A percentile compares a stretch with the other conserved stretches of the same genome.
Conservation (phyloP, 768 basidiomycete genomes). For the Leccinum broughii region DNA sequence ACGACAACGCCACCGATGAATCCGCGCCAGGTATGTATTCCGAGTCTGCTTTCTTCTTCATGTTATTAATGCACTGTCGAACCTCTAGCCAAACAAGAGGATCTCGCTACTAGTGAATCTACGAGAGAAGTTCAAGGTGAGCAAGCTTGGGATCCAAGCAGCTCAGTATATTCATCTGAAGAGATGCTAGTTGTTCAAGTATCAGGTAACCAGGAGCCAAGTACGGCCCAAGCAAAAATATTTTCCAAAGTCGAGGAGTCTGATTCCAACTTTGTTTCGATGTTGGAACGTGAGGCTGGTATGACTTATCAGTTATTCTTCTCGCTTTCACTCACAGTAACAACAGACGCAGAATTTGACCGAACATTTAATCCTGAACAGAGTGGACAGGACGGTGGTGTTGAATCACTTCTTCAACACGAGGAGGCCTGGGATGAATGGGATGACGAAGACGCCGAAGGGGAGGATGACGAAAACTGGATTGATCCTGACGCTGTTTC, state of each 20-base stretch:
- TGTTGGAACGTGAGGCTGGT: conserved; percentile 35
- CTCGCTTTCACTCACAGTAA: conserved; percentile 8
- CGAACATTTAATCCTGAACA: conserved; percentile 20
- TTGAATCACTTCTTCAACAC: conserved; percentile 17
- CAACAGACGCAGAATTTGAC: conserved; percentile 29
- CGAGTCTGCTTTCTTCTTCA: not conserved
- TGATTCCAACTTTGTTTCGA: conserved; percentile 28
- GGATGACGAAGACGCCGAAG: conserved; percentile 43
- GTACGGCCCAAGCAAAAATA: conserved; percentile 2
- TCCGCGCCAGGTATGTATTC: conserved; percentile 11
- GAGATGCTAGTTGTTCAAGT: conserved; percentile 3
- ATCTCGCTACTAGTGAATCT: conserved; percentile 2
- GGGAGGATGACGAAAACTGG: conserved; percentile 46
- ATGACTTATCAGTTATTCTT: conserved; percentile 1
- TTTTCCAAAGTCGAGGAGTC: conserved; percentile 28
- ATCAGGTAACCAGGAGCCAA: conserved; percentile 17
- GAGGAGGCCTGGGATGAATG: conserved; percentile 33
- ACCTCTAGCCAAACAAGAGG: conserved; percentile 11
- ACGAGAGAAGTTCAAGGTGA: conserved; percentile 13
- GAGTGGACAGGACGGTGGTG: conserved; percentile 18
- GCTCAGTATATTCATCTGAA: conserved; percentile 2
- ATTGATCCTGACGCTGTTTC: conserved; percentile 48
- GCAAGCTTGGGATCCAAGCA: not conserved
- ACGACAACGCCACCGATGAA: not conserved
- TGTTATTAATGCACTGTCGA: conserved; percentile 3